A percentile compares a stretch with the other conserved stretches of the same genome.
Conservation (phyloP, 441 rosid species). For the Populus hybrid region DNA sequence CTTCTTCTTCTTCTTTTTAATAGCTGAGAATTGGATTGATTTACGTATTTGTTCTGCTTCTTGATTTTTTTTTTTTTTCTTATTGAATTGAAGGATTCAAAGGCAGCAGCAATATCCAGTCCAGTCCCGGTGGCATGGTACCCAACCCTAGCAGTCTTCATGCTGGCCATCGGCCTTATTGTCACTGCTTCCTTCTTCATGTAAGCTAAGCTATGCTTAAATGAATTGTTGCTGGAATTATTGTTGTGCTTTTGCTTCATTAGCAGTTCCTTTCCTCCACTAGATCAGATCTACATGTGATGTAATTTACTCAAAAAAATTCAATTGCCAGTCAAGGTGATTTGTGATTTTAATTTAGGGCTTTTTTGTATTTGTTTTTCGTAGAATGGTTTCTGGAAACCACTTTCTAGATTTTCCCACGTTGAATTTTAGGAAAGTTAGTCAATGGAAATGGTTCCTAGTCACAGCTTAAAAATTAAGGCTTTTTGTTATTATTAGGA, state of each 20-base stretch:
- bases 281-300: neutral
- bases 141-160: conserved; percentile 58
- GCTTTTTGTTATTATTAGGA: no score
- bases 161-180: conserved; percentile 77
- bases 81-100: conserved; percentile 44
- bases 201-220: conserved; percentile 38
- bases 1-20: no score
- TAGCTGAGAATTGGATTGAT: no score
- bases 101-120: conserved; percentile 50
- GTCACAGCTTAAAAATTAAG: no score
- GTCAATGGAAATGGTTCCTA: no score
- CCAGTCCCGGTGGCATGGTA: conserved; percentile 78
- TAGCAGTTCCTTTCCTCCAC: neutral
- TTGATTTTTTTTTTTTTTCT: neutral
- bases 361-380: no score
- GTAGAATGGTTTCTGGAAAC: no score
- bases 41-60: neutral
- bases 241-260: neutral
- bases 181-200: conserved; percentile 86
- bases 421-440: no score
- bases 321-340: no score
- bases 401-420: no score
- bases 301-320: neutral
- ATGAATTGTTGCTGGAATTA: neutral
- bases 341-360: no score